Percentiles rank a stretch among this genome's conserved stretches.
phyloP scores from a whole-genome alignment of 441 rosid genomes.

The Dalechampia spathulata region DNA sequence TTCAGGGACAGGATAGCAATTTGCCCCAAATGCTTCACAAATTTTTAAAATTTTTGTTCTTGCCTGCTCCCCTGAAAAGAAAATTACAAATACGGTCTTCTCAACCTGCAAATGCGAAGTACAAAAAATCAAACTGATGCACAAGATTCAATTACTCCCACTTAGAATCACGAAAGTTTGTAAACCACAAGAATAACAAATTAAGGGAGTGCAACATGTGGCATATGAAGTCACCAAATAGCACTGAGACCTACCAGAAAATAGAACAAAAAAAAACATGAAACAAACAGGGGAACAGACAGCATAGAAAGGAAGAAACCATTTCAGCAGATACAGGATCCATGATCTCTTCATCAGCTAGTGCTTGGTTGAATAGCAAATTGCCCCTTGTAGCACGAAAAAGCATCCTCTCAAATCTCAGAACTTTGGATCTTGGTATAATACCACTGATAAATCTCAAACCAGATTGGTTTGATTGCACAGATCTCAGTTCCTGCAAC shows the following conservation, averaged over 20 bases:
- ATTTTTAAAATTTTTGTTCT: conserved; percentile 76
- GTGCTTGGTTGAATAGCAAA: conserved; percentile 92
- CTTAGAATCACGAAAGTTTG: conserved; percentile 3
- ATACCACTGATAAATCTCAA: conserved; percentile 91
- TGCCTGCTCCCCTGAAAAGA: conserved; percentile 97
- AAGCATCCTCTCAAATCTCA: conserved; percentile 87
- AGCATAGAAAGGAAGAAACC: conserved; percentile 39
- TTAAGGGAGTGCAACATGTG: background rate
- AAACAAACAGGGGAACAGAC: conserved; percentile 6
- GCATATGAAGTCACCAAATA: background rate
- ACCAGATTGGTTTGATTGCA: conserved; percentile 64
- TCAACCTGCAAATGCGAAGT: conserved; percentile 51
- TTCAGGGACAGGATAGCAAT: conserved; percentile 92
- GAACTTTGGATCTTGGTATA: conserved; percentile 63
- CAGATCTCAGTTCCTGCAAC: conserved; percentile 63
- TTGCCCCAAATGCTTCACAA: conserved; percentile 96
- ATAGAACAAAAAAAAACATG: conserved; percentile 1
- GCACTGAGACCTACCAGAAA: background rate
- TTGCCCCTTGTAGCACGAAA: conserved; percentile 99
- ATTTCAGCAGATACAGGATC: conserved; percentile 82
- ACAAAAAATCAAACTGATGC: conserved; percentile 10
- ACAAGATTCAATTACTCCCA: conserved; percentile 4
- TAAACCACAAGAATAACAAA: background rate
- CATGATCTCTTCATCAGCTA: conserved; percentile 85
- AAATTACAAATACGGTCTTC: conserved; percentile 79